Base-by-base conservation (phyloP, 495 filamentous ascomycete genomes). In the Jackrogersella minutella region DNA sequence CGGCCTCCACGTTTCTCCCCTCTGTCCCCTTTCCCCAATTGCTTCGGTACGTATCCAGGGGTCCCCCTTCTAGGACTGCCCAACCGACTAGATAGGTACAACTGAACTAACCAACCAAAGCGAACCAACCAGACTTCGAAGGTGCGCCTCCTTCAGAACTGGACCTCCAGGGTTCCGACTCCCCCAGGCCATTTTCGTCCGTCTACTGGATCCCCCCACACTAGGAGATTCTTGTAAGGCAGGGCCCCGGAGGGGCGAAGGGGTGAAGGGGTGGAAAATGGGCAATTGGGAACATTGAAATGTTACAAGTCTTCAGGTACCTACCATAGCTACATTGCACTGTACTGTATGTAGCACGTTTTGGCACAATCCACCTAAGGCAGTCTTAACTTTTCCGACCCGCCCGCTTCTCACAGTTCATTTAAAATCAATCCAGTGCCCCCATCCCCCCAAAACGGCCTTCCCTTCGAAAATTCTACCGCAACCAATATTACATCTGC, bases 391-490 rank as follows among this genome's bases (percentile, higher is more conserved):
- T 67, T 70, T 70, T 69, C 71, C 69, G 71, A 72, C 71, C 71
- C 66, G 62, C 66, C 66, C 62, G 66, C 61, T 43, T n/a, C 60
- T 64, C 67, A 31, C 66, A 69, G 66, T 69, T 74, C 69, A 71
- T 74, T 74, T 74, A 74, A 74, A 72, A 70, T 67, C 69, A 56
- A 63, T 68, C 62, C 67, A 62, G 68, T 68, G 70, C 72, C 72
- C 72, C 72, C 67, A 68, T 69, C 39, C 49, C 60, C 63, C 65
- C 71, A 69, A 61, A 67, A 69, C 46, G 43, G 62, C 51, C 40
- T 62, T 73, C 68, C 61, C 70, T 24, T 64, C 64, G 58, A 51
- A 70, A 66, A 71, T 65, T 71, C 70, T 70, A 71, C 61, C 66
- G 58, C 65, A 69, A n/a, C 62, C 70, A 59, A 55, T 66, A 65